Base-by-base conservation (phyloP, 2,329 filamentous ascomycete genomes). In the Zasmidium citrigriseum region DNA sequence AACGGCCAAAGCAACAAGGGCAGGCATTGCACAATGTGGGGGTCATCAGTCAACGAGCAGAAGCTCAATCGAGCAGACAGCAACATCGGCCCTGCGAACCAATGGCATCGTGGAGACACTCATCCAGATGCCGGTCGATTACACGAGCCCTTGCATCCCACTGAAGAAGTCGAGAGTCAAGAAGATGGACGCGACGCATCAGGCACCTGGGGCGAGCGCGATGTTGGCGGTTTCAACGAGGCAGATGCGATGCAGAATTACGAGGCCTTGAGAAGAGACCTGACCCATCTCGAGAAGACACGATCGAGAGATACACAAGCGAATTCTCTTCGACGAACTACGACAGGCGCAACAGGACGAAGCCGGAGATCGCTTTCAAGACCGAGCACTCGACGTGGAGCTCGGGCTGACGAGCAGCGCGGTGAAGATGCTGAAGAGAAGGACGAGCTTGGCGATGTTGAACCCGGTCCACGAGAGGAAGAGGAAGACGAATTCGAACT, bases 401-500 rank as follows among this genome's bases (percentile, higher is more conserved):
- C n/a, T n/a, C n/a, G n/a, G n/a, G n/a, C n/a, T n/a, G n/a, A n/a
- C n/a, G n/a, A n/a, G n/a, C n/a, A n/a, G n/a, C n/a, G n/a, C n/a
- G n/a, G n/a, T n/a, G n/a, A n/a, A n/a, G n/a, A n/a, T n/a, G n/a
- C n/a, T n/a, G 46, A 67, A n/a, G 45, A n/a, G 78, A 41, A 77
- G 75, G 2, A 76, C 60, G 65, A 77, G 69, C 54, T 10, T n/a
- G 47, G 47, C 3, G 47, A 50, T 25, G 21, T 50, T 18, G 47
- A 50, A 18, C 23, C 47, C n/a, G 21, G 69, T 61, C 58, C 73
- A 66, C 73, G 46, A 25, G 79, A 82, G 16, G 80, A 83, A 16
- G 78, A 70, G 1, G 72, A 83, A 1, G 83, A 85, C 1, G 86
- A 83, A 2, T 91, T 93, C 62, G 83, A 89, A 60, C 80, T 93